A percentile compares a stretch with the other conserved stretches of the same genome.
Conservation (phyloP, 225 moss, liverwort and hornwort species). For the Asterella californica region DNA sequence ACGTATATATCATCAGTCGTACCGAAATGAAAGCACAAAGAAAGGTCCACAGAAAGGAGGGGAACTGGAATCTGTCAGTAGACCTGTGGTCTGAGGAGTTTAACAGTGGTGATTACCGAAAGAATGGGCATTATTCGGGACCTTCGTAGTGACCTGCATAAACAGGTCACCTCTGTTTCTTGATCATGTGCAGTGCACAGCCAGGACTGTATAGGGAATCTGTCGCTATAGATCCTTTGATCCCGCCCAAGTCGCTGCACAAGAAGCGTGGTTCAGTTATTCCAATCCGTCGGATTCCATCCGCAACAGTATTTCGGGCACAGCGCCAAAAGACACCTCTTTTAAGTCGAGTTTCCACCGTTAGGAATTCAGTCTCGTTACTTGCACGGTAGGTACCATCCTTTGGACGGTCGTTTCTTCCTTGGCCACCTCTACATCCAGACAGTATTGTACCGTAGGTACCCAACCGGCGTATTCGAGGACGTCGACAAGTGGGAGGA, state of each 20-base stretch:
- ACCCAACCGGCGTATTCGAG: not conserved
- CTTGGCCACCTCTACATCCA: not conserved
- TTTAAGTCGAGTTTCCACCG: not conserved
- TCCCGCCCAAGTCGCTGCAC: not conserved
- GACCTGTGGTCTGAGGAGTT: not conserved
- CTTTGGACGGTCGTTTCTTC: not conserved
- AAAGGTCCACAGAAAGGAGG: too few relatives aligned
- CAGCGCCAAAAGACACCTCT: not conserved
- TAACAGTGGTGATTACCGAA: not conserved
- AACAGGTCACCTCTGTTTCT: not conserved
- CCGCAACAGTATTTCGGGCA: not conserved
- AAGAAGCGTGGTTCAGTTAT: not conserved
- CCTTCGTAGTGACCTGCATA: not conserved
- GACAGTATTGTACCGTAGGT: not conserved
- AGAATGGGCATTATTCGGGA: not conserved
- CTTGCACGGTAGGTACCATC: not conserved
- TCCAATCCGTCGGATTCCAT: not conserved
- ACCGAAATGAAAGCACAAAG: not conserved
- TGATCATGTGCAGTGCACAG: not conserved
- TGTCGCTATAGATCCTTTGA: not conserved
- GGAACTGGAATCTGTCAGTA: not conserved
- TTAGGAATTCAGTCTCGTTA: not conserved
- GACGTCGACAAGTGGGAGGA: not conserved
- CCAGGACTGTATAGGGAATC: not conserved
- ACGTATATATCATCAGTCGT: not conserved